Conservation (phyloP, 2,329 filamentous ascomycete genomes). For the Colletotrichum sp. region DNA sequence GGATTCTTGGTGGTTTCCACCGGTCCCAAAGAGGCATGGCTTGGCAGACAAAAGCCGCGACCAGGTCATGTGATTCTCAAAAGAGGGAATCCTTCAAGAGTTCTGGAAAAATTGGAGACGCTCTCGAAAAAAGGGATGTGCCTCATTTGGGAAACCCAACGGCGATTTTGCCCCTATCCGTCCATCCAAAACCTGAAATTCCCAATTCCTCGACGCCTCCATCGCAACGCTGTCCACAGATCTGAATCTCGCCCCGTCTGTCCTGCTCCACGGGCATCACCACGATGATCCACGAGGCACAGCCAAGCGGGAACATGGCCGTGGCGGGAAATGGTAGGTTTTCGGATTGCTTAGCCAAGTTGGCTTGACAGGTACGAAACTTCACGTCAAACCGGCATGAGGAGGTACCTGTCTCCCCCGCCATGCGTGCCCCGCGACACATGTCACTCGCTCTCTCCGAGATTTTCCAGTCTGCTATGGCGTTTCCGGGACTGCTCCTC, state of each 20-base stretch:
- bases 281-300: conserved; percentile 1
- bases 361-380: background rate
- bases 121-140: background rate
- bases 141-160: background rate
- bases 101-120: background rate
- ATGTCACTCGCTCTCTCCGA: conserved; percentile 4
- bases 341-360: conserved; percentile 15
- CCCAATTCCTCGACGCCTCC: background rate
- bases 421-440: background rate
- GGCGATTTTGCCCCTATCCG: conserved; percentile 1
- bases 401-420: background rate
- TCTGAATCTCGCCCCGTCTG: conserved; percentile 18
- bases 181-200: conserved; percentile 12
- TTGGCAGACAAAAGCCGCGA: accelerated
- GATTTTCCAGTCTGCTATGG: background rate
- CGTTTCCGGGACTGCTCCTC: background rate
- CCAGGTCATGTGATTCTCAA: background rate
- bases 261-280: conserved; percentile 9
- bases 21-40: background rate
- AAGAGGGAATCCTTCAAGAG: background rate
- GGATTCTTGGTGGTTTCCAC: background rate
- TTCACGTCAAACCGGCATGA: background rate
- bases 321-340: background rate
- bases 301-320: background rate
- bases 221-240: conserved; percentile 17